phyloP scores from a whole-genome alignment of 129 eudicot species.

The Ambrosia trifida region DNA sequence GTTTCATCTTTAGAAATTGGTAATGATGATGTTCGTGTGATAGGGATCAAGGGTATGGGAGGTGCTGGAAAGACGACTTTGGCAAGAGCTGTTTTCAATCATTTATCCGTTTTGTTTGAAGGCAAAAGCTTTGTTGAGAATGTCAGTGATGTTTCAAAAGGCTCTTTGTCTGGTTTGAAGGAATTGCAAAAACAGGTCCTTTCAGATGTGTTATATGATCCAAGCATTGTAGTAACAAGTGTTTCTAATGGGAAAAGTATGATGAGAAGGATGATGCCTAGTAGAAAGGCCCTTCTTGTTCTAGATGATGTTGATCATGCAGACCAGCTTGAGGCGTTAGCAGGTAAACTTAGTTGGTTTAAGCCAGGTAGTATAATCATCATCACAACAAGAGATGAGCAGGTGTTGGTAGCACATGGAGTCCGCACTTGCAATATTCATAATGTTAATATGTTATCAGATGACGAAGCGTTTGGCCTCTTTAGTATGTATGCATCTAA shows the following conservation, averaged over 20 bases:
- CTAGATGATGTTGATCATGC: conserved; percentile 23
- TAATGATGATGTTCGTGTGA: conserved; percentile 15
- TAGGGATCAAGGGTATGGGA: conserved; percentile 24
- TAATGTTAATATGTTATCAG: not conserved
- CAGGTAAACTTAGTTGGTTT: conserved; percentile 15
- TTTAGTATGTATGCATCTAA: not conserved
- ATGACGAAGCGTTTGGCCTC: not conserved
- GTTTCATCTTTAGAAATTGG: not conserved
- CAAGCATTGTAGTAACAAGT: not conserved
- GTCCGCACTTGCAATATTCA: not conserved
- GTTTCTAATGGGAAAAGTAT: not conserved
- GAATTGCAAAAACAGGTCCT: conserved; percentile 5
- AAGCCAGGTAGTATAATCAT: conserved; percentile 11
- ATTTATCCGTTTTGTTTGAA: not conserved
- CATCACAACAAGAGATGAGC: conserved; percentile 15
- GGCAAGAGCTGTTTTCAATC: not conserved
- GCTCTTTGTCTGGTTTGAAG: not conserved
- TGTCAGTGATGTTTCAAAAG: not conserved
- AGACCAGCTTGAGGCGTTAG: conserved; percentile 11
- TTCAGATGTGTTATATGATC: not conserved
- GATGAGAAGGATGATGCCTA: not conserved
- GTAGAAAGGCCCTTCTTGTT: conserved; percentile 5
- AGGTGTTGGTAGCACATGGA: not conserved
- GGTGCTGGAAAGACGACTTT: conserved; percentile 19
- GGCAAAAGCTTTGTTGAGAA: conserved; percentile 9